Base-by-base conservation (phyloP, 495 filamentous ascomycete species). In the Xylaria venustula region DNA sequence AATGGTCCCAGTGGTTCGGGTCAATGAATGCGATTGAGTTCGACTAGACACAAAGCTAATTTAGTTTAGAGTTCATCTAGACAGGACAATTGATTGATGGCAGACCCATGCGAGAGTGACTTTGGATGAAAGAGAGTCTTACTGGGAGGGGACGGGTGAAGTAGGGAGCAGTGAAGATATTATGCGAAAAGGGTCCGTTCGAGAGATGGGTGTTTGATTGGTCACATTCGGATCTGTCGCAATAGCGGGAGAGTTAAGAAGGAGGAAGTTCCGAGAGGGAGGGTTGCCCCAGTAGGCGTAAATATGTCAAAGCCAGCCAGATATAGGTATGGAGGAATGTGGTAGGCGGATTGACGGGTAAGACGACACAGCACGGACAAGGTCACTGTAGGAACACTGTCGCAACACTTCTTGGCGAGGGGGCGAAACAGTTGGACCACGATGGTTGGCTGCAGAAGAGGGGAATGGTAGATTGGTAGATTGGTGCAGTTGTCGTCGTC, bases 351-450 rank as follows among this genome's bases (percentile, higher is more conserved):
- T 34, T 17, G 26, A 45, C 30, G 28, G 23, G 58, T 40, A 20
- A 61, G 58, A 61, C 37, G 58, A 60, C 48, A 44, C 14, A 14
- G 25, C n/a, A n/a, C 30, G 30, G 25, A 52, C 58, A 41, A 48
- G 58, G 58, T 61, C 58, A 41, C 58, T n/a, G 50, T 54, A 61
- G 58, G 58, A 61, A 61, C 58, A 61, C 58, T 47, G 58, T 61
- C 58, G 50, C 58, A 61, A 54, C 41, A 54, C n/a, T 15, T 36
- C 49, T 48, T 61, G 36, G 58, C 37, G 49, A n/a, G 34, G 58
- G 49, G 41, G 20, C 19, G 17, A 19, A 42, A 54, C 58, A 61
- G 58, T 46, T 61, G 58, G 50, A 28, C 40, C 17, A 54, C 11
- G 50, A 28, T 61, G 58, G 50, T 54, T 61, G 58, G 58, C 42